Evolutionary conservation across 371 early-diverging fungal species (phyloP).

Genomic region (Rhizopus sp.): DNA sequence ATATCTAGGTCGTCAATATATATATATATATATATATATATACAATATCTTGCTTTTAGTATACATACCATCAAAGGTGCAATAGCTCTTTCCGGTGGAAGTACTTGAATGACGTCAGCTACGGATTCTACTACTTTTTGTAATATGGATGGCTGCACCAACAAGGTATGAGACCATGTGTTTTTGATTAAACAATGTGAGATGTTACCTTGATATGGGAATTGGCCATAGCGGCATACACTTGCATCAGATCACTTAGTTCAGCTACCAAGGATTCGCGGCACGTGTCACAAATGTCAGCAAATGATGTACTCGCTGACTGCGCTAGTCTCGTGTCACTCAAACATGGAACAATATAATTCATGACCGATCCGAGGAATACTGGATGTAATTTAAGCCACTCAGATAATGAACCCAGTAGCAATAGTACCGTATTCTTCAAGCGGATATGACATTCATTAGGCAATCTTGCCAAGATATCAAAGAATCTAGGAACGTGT

Average conservation of each 20-base stretch:
- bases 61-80: slow-evolving; percentile 58
- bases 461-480: slow-evolving; percentile 56
- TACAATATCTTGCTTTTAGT: neutral
- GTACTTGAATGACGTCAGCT: slow-evolving; percentile 68
- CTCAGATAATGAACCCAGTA: slow-evolving; percentile 69
- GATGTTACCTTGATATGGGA: slow-evolving; percentile 42
- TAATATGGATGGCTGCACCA: slow-evolving; percentile 18
- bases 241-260: slow-evolving; percentile 60
- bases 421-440: slow-evolving; percentile 48
- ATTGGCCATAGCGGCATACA: slow-evolving; percentile 52
- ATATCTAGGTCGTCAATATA: neutral
- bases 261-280: slow-evolving; percentile 65
- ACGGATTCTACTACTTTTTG: slow-evolving; percentile 75
- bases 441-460: slow-evolving; percentile 37
- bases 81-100: slow-evolving; percentile 58
- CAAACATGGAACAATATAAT: slow-evolving; percentile 68
- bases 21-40: neutral
- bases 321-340: slow-evolving; percentile 60
- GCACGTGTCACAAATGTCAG: slow-evolving; percentile 77
- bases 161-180: neutral
- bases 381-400: slow-evolving; percentile 73
- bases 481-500: slow-evolving; percentile 64
- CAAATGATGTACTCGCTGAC: slow-evolving; percentile 68
- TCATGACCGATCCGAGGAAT: slow-evolving; percentile 59
- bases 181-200: neutral